Evolutionary conservation across 495 filamentous ascomycete genomes (phyloP).

Genomic region (Mytilinidion resinicola): DNA sequence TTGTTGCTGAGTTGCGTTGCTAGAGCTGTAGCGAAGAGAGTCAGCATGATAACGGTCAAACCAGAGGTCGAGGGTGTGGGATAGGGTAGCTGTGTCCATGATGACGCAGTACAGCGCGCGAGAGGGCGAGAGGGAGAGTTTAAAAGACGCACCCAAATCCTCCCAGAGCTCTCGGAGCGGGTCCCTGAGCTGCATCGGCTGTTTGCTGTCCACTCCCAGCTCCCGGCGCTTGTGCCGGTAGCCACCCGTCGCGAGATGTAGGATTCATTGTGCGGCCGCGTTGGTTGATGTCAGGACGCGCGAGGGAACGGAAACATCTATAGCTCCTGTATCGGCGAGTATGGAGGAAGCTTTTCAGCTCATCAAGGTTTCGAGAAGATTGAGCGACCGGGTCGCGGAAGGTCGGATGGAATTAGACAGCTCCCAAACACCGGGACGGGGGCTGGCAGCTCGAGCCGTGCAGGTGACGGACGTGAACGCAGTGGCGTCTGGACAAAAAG

Average conservation of each 20-base stretch:
- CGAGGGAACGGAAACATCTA: slow-evolving; percentile 1
- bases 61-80: too few species aligned
- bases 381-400: background rate
- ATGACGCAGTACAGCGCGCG: background rate
- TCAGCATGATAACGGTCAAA: slow-evolving; percentile 12
- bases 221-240: slow-evolving; percentile 21
- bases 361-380: slow-evolving; percentile 15
- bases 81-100: background rate
- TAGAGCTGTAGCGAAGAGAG: slow-evolving; percentile 6
- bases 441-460: background rate
- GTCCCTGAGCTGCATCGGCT: slow-evolving; percentile 23
- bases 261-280: slow-evolving; percentile 28
- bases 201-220: slow-evolving; percentile 21
- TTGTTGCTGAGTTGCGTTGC: slow-evolving; percentile 19
- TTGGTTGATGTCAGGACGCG: slow-evolving; percentile 17
- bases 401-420: background rate
- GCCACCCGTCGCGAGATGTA: slow-evolving; percentile 30
- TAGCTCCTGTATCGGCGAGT: slow-evolving; percentile 4
- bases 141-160: slow-evolving; percentile 22
- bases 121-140: background rate
- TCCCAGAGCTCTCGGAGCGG: slow-evolving; percentile 19
- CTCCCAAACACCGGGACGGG: background rate
- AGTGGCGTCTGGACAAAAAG: too few species aligned
- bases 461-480: too few species aligned
- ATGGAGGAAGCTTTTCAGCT: slow-evolving; percentile 3